phyloP scores from a whole-genome alignment of 140 eudicot genomes.

The Bidens hawaiensis region DNA sequence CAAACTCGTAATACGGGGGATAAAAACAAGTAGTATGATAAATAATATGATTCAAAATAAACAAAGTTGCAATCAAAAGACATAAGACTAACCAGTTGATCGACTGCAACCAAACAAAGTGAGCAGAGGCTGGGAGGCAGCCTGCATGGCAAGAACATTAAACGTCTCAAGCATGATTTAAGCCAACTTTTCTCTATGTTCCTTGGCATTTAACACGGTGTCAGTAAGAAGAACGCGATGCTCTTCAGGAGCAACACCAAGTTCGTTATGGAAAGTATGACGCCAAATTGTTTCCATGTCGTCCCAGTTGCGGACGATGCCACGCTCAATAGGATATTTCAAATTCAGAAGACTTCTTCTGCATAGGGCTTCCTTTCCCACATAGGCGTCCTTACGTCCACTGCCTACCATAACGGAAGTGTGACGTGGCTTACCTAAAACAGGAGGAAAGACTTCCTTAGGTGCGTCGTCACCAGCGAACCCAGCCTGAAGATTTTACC shows the following conservation, averaged over 20 bases:
- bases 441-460: background rate
- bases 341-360: background rate
- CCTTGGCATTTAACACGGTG: background rate
- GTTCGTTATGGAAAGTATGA: background rate
- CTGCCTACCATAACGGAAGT: background rate
- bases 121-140: too few relatives aligned
- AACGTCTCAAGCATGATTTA: too few relatives aligned
- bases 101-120: too few relatives aligned
- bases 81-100: too few relatives aligned
- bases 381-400: background rate
- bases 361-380: background rate
- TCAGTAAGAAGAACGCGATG: background rate
- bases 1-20: too few relatives aligned
- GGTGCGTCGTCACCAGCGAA: background rate
- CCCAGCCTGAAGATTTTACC: background rate
- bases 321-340: background rate
- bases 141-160: too few relatives aligned
- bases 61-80: too few relatives aligned
- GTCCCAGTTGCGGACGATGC: background rate
- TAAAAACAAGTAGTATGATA: too few relatives aligned
- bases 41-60: too few relatives aligned
- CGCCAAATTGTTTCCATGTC: background rate
- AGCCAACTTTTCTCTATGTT: background rate
- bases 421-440: background rate
- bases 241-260: background rate